These are phyloP conservation scores for Rosa chinensis DNA, from an alignment of 306 rosid genomes.

Conservation along the genomic window DNA sequence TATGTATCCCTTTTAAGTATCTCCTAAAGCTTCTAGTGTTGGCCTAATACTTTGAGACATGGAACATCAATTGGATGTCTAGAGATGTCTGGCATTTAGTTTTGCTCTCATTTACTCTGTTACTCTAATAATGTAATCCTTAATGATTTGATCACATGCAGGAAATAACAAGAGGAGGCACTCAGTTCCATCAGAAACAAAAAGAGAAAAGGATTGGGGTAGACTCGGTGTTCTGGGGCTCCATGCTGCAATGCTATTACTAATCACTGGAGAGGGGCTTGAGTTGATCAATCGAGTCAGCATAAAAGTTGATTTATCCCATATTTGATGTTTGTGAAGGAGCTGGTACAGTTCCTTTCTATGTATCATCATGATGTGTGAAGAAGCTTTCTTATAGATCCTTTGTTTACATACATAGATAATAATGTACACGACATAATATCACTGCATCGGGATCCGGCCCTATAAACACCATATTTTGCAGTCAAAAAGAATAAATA, in stretches of 20 bases:
- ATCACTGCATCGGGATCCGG: background rate
- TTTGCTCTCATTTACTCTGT: background rate
- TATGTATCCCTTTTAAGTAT: conserved; percentile 39
- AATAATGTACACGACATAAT: conserved; percentile 1
- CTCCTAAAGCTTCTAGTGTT: background rate
- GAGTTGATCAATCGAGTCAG: conserved; percentile 25
- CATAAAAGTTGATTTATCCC: conserved; percentile 26
- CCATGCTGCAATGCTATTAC: background rate
- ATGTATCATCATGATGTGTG: conserved; percentile 34
- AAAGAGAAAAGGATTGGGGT: conserved; percentile 8
- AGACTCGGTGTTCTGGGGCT: conserved; percentile 22
- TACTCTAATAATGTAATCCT: background rate
- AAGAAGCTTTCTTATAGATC: conserved; percentile 20
- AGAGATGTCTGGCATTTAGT: background rate
- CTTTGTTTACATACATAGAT: conserved; percentile 18
- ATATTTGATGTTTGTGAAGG: conserved; percentile 25
- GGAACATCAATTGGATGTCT: background rate
- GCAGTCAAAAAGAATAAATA: conserved; percentile 4
- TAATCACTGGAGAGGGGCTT: background rate
- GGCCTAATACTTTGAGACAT: background rate
- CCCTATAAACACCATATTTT: background rate
- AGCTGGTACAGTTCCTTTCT: conserved; percentile 34
- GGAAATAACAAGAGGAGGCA: conserved; percentile 30
- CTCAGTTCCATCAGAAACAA: conserved; percentile 6
- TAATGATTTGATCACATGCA: background rate